Conservation (phyloP, 352 stramenopile species). For the Halophytophthora polymorphica region DNA sequence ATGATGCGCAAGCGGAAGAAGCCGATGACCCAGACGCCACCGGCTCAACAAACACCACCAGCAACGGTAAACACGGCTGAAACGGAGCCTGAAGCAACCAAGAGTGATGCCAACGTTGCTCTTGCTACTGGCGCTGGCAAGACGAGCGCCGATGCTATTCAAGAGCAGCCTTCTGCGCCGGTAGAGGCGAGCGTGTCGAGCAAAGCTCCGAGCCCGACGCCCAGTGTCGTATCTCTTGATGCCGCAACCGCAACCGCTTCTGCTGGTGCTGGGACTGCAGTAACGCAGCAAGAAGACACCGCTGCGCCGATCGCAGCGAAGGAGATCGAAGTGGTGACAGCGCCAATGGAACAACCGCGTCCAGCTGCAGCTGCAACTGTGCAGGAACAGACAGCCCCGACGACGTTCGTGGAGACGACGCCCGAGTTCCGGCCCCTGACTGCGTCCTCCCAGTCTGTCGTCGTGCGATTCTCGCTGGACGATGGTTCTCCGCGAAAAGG, state of each 20-base stretch:
- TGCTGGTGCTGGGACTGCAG: neutral
- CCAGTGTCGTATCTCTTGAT: neutral
- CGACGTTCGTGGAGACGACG: slow-evolving; percentile 8
- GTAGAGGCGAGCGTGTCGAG: neutral
- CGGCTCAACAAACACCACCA: neutral
- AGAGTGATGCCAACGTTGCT: neutral
- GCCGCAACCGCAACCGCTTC: neutral
- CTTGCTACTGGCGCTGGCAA: neutral
- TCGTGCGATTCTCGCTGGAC: slow-evolving; percentile 58
- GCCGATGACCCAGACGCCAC: slow-evolving; percentile 8
- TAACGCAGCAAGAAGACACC: slow-evolving; percentile 1
- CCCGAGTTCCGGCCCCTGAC: slow-evolving; percentile 54
- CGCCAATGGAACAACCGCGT: neutral
- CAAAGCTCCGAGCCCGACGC: too few relatives aligned
- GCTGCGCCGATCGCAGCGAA: slow-evolving; percentile 3
- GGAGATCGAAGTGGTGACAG: slow-evolving; percentile 1
- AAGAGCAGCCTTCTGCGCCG: slow-evolving; percentile 1
- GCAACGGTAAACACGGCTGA: neutral
- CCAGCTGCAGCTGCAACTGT: neutral
- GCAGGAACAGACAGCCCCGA: slow-evolving; percentile 2
- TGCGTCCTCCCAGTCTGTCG: slow-evolving; percentile 60
- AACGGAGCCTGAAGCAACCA: neutral
- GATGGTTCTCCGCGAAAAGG: slow-evolving; percentile 37
- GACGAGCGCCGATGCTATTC: neutral
- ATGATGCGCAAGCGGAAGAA: slow-evolving; percentile 38